A percentile compares a stretch with the other conserved stretches of the same genome.
Conservation (phyloP, 176 grass and related monocot genomes). For the Zoysia japonica region DNA sequence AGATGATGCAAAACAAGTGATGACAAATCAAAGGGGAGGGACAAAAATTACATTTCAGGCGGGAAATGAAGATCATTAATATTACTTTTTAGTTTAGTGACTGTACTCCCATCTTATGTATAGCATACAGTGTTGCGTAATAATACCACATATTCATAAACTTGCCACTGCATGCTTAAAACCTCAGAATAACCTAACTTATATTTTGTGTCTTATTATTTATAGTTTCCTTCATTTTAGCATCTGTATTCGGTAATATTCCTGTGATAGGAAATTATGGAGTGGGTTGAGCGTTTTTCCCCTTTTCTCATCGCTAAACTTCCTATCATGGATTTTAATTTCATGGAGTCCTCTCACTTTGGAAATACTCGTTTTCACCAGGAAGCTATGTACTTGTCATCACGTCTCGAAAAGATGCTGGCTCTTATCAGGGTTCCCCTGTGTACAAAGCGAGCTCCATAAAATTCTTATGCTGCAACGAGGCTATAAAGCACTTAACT, state of each 20-base stretch:
- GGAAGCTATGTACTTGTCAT: constrained; percentile 87
- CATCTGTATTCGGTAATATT: background rate
- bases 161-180: background rate
- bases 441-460: constrained; percentile 73
- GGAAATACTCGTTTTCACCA: constrained; percentile 49
- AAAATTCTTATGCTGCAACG: constrained; percentile 87
- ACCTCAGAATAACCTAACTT: constrained; percentile 24
- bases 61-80: background rate
- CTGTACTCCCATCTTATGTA: background rate
- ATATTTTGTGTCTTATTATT: constrained; percentile 1
- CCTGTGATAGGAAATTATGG: background rate
- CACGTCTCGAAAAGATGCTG: constrained; percentile 76
- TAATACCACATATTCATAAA: constrained; percentile 1
- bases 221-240: constrained; percentile 8
- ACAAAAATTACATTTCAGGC: background rate
- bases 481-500: constrained; percentile 85
- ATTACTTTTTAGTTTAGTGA: background rate
- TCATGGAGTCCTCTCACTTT: constrained; percentile 26
- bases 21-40: background rate
- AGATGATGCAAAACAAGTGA: background rate
- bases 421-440: constrained; percentile 65
- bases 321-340: constrained; percentile 22
- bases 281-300: background rate
- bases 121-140: background rate
- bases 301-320: background rate